These are phyloP conservation scores for Mycena citricolor DNA, from an alignment of 1,284 basidiomycete genomes.

Conservation along the genomic window DNA sequence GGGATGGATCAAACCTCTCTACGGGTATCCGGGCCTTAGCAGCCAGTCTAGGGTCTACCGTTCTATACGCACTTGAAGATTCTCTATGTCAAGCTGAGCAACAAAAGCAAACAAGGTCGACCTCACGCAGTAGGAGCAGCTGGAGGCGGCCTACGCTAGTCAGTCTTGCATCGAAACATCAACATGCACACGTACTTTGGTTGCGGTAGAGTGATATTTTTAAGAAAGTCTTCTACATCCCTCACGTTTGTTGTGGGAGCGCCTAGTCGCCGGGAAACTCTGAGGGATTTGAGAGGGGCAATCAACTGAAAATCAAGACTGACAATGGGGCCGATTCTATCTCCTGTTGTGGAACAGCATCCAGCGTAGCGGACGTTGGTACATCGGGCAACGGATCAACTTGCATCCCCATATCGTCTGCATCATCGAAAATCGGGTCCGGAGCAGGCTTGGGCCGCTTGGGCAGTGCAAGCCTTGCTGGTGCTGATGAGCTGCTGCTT, in stretches of 20 bases:
- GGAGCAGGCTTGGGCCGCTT: too few species aligned
- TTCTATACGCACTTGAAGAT: slow-evolving; percentile 3
- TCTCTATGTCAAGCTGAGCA: background rate
- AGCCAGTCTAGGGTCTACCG: background rate
- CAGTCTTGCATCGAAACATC: background rate
- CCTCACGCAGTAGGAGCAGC: slow-evolving; percentile 7
- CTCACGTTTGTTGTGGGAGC: slow-evolving; percentile 19
- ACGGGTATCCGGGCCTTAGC: background rate
- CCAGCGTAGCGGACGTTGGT: slow-evolving; percentile 13
- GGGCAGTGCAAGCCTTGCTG: background rate
- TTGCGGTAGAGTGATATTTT: slow-evolving; percentile 7
- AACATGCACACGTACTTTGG: slow-evolving; percentile 1
- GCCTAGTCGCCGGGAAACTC: slow-evolving; percentile 38
- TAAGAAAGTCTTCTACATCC: slow-evolving; percentile 12
- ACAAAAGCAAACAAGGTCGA: background rate
- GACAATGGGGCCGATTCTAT: slow-evolving; percentile 40
- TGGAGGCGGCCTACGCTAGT: background rate
- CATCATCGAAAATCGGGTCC: slow-evolving; percentile 18
- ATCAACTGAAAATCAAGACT: slow-evolving; percentile 21
- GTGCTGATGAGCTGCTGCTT: slow-evolving; percentile 2
- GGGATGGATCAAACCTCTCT: too few species aligned
- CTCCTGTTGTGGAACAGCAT: slow-evolving; percentile 38
- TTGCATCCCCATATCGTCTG: slow-evolving; percentile 8
- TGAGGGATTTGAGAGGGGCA: background rate
- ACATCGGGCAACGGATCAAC: slow-evolving; percentile 3